Base-by-base conservation (phyloP, 805 yeast genomes). In the Yarrowia divulgata region DNA sequence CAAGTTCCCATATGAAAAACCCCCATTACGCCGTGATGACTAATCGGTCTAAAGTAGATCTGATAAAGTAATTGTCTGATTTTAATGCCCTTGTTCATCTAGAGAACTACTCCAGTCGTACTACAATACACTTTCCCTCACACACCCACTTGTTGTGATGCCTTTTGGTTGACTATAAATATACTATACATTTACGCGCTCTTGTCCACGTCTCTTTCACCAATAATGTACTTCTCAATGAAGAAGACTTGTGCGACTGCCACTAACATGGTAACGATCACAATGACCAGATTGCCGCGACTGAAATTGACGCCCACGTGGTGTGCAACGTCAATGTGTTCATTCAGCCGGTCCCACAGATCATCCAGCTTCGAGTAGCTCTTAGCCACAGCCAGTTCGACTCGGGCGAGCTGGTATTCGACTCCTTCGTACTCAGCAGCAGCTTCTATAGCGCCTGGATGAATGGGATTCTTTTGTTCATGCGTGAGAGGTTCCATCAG, bases 131-230 rank as follows among this genome's bases (percentile, higher is more conserved):
- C n/a, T n/a, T n/a, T 23, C 29, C 29, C 29, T 2, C 29, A 23
- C 29, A n/a, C n/a, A n/a, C n/a, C n/a, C n/a, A n/a, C n/a, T n/a
- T n/a, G n/a, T 23, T 23, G 29, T 23, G 29, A 23, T 23, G 29
- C 29, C 29, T 23, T 23, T 40, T 13, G 14, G 9, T 19, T 46
- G 32, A 16, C 54, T 49, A 55, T 55, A 55, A 55, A 55, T 55
- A 55, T 55, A 55, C 45, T 55, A 55, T 55, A 55, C 62, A 37
- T 55, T n/a, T 29, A 55, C 46, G 63, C 63, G 18, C 35, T 23
- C 48, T 55, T 57, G 29, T 37, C 43, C 34, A 29, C 63, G 34
- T 39, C 49, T 40, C 45, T 8, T 8, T 60, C 64, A 5, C 64
- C 49, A 12, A 57, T 13, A 6, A 57, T 43, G 37, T 32, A 43